These are phyloP conservation scores for Crithidia bombi DNA, from an alignment of 208 protist species.

Conservation along the genomic window DNA sequence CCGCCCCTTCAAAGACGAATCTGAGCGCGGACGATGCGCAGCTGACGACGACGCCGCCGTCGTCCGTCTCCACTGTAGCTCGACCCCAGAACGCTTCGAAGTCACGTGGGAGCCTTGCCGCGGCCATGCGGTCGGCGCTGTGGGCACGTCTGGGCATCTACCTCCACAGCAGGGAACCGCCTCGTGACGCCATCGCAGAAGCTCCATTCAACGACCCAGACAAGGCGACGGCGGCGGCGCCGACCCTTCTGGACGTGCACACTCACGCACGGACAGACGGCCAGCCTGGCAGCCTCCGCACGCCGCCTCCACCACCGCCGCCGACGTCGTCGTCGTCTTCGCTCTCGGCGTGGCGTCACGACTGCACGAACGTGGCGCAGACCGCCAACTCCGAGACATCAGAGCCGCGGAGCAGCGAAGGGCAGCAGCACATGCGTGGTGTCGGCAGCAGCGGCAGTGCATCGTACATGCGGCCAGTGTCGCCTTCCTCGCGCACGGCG, in stretches of 20 bases:
- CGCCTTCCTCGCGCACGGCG: background rate
- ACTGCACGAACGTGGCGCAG: background rate
- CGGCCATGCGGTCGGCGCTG: slow-evolving; percentile 9
- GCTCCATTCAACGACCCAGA: background rate
- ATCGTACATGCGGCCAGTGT: background rate
- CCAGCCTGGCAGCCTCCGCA: background rate
- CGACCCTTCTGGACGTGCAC: background rate
- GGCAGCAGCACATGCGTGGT: background rate
- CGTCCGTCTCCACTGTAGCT: background rate
- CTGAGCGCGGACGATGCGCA: background rate
- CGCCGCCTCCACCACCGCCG: background rate
- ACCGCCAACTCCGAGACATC: slow-evolving; percentile 11
- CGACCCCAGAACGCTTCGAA: background rate
- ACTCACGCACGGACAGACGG: background rate
- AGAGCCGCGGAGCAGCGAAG: slow-evolving; percentile 14
- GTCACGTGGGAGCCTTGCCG: background rate
- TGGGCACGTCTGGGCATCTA: slow-evolving; percentile 14
- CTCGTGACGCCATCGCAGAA: background rate
- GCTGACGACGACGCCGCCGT: too few relatives aligned
- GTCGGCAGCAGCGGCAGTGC: background rate
- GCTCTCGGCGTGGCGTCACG: slow-evolving; percentile 1
- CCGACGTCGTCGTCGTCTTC: slow-evolving; percentile 1
- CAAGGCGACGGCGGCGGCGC: background rate
- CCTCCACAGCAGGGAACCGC: slow-evolving; percentile 10
- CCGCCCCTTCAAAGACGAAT: background rate